A percentile compares a stretch with the other conserved stretches of the same genome.
phyloP scores from a whole-genome alignment of 495 filamentous ascomycete genomes.

The Glutinoglossum americanum region DNA sequence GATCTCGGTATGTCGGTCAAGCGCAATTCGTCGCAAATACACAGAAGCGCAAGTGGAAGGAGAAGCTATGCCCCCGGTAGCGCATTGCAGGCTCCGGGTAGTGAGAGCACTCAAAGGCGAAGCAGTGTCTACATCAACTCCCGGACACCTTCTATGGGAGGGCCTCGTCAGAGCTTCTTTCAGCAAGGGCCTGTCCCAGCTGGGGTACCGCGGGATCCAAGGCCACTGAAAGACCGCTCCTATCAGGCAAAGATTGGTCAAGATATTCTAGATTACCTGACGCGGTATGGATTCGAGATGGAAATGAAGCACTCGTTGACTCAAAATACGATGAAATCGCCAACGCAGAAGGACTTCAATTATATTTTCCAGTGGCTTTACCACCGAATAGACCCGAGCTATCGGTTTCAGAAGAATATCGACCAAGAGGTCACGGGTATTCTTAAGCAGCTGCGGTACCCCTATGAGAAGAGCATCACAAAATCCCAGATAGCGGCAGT shows the following conservation, averaged over 20 bases:
- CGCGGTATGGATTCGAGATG: slow-evolving; percentile 84
- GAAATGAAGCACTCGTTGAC: slow-evolving; percentile 84
- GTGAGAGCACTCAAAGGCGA: slow-evolving; percentile 41
- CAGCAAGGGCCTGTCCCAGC: slow-evolving; percentile 58
- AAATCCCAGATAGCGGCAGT: slow-evolving; percentile 89
- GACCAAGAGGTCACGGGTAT: slow-evolving; percentile 84
- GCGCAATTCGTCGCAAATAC: slow-evolving; percentile 51
- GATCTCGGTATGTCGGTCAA: slow-evolving; percentile 68
- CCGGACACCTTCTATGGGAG: slow-evolving; percentile 36
- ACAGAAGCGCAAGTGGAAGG: slow-evolving; percentile 37
- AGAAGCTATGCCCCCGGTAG: slow-evolving; percentile 51
- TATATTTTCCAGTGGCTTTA: slow-evolving; percentile 96
- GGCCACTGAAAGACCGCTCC: slow-evolving; percentile 61
- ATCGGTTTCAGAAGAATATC: slow-evolving; percentile 76
- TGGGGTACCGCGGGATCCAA: slow-evolving; percentile 67
- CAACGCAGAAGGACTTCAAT: slow-evolving; percentile 97
- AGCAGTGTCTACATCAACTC: slow-evolving; percentile 60
- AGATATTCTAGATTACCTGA: slow-evolving; percentile 77
- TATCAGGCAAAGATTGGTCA: slow-evolving; percentile 66
- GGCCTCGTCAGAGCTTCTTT: slow-evolving; percentile 75
- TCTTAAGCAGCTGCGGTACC: slow-evolving; percentile 81
- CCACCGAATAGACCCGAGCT: slow-evolving; percentile 76
- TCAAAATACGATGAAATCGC: slow-evolving; percentile 68
- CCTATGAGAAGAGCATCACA: slow-evolving; percentile 79
- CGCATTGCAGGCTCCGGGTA: slow-evolving; percentile 22